phyloP scores from a whole-genome alignment of 1,284 basidiomycete species.

The Erythrobasidium hasegawianum region DNA sequence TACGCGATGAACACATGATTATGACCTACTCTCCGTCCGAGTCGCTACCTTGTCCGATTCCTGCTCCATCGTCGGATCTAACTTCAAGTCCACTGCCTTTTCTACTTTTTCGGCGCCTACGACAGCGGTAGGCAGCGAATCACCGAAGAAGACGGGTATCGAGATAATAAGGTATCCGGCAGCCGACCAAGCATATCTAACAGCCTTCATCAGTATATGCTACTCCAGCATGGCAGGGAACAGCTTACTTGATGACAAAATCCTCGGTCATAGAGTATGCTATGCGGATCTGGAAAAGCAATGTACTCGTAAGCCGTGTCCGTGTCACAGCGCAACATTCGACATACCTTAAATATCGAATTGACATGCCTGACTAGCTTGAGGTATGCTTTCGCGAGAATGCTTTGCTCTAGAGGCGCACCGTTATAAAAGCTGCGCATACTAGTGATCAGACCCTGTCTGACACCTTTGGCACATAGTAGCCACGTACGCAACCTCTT shows the following conservation, averaged over 20 bases:
- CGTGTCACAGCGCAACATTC: too few species aligned
- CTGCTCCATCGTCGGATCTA: not conserved
- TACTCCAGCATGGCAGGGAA: not conserved
- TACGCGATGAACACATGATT: conserved; percentile 38
- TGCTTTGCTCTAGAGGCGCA: conserved; percentile 74
- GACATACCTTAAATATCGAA: conserved; percentile 75
- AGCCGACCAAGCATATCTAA: not conserved
- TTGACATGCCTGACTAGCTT: conserved; percentile 83
- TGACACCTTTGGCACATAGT: too few species aligned
- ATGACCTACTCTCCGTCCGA: conserved; percentile 61
- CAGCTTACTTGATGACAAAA: conserved; percentile 79
- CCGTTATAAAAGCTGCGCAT: conserved; percentile 80
- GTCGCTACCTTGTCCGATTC: conserved; percentile 52
- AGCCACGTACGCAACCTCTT: conserved; percentile 77
- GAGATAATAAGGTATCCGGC: conserved; percentile 83
- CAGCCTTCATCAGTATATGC: not conserved
- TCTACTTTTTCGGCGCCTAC: conserved; percentile 2
- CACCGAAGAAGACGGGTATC: conserved; percentile 69
- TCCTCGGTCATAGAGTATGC: conserved; percentile 81
- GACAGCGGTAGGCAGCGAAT: conserved; percentile 19
- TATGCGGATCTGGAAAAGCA: conserved; percentile 63
- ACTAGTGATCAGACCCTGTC: not conserved
- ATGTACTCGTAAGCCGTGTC: not conserved
- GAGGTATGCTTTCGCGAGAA: conserved; percentile 74
- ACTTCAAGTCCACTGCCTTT: not conserved